A percentile compares a stretch with the other conserved stretches of the same genome.
Conservation (phyloP, 495 filamentous ascomycete genomes). For the Pseudomonodictys pantanalensis region DNA sequence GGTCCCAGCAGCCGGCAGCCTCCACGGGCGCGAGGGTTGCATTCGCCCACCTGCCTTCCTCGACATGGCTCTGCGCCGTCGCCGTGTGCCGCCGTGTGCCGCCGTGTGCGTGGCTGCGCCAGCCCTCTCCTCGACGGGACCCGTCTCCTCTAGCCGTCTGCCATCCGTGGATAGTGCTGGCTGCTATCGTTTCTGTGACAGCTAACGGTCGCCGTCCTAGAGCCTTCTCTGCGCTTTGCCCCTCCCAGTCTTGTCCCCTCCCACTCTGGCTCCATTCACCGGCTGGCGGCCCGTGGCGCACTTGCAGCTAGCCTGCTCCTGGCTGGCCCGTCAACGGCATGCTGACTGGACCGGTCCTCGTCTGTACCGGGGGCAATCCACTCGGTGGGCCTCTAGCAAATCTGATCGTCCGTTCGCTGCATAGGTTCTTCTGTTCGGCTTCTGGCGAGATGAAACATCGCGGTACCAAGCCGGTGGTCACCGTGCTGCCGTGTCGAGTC, state of each 20-base stretch:
- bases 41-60: constrained; percentile 4
- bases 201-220: constrained; percentile 17
- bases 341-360: constrained; percentile 5
- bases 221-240: not conserved
- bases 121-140: not conserved
- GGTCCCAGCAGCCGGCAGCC: constrained; percentile 7
- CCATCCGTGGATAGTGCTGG: not conserved
- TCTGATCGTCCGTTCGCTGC: constrained; percentile 34
- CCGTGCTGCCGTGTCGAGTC: constrained; percentile 32
- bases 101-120: not conserved
- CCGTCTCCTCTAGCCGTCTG: not conserved
- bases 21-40: constrained; percentile 26
- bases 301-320: constrained; percentile 3
- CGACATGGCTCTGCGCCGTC: too few species aligned
- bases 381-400: constrained; percentile 5
- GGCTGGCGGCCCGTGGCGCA: constrained; percentile 13
- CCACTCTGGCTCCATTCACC: not conserved
- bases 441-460: constrained; percentile 34
- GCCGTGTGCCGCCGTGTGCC: too few species aligned
- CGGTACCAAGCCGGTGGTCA: constrained; percentile 24
- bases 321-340: constrained; percentile 8
- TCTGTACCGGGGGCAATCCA: not conserved
- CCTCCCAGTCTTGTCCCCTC: not conserved
- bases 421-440: constrained; percentile 26
- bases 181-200: constrained; percentile 17